These are phyloP conservation scores for Phaeosphaeriaceae sp. DNA, from an alignment of 2,329 filamentous ascomycete genomes.

Conservation along the genomic window DNA sequence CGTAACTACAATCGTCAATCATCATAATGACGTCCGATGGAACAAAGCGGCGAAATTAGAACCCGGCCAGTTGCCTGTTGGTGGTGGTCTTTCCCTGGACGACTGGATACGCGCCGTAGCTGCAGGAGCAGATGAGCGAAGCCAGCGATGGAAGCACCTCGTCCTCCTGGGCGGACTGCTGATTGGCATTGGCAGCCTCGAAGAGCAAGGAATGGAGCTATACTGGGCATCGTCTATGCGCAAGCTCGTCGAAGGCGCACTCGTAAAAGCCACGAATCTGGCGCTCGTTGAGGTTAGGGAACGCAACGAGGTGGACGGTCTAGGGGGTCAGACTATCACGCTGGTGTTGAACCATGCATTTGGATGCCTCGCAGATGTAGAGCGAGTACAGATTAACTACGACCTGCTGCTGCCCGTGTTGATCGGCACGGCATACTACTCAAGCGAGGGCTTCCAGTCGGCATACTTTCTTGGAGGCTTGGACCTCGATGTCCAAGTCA, in stretches of 20 bases:
- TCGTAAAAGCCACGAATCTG: conserved; percentile 79
- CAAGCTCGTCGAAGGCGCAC: conserved; percentile 72
- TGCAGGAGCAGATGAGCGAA: conserved; percentile 66
- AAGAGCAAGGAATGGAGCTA: conserved; percentile 60
- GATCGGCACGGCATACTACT: conserved; percentile 71
- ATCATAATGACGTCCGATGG: conserved; percentile 49
- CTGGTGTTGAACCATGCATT: conserved; percentile 81
- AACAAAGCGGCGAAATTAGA: conserved; percentile 33
- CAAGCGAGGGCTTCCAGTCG: conserved; percentile 74
- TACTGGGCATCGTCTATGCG: conserved; percentile 68
- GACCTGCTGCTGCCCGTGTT: conserved; percentile 73
- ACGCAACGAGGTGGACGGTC: conserved; percentile 59
- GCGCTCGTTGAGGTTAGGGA: conserved; percentile 67
- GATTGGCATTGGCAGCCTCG: conserved; percentile 68
- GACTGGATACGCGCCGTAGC: conserved; percentile 67
- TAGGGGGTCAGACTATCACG: conserved; percentile 61
- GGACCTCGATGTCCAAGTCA: conserved; percentile 69
- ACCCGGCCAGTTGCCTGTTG: conserved; percentile 40
- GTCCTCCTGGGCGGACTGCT: conserved; percentile 81
- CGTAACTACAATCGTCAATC: conserved; percentile 61
- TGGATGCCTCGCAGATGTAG: conserved; percentile 69
- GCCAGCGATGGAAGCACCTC: conserved; percentile 79
- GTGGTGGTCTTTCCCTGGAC: conserved; percentile 59
- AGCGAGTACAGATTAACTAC: conserved; percentile 68
- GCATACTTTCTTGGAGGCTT: conserved; percentile 77